Conservation (phyloP, 148 eudicot genomes). For the Diospyros kaki region DNA sequence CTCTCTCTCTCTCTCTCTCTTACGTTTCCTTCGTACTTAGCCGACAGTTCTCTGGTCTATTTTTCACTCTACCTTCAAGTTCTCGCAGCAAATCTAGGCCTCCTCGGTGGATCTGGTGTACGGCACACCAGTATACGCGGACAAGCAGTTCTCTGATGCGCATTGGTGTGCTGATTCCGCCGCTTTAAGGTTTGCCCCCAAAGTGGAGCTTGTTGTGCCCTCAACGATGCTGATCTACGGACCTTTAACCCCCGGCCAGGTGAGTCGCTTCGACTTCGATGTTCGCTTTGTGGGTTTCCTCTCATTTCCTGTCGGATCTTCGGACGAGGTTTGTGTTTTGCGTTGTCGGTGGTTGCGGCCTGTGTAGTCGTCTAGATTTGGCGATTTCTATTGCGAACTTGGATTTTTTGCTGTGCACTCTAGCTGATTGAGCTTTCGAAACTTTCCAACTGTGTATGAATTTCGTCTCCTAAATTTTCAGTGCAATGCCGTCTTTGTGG, state of each 20-base stretch:
- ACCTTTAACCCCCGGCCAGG: slow-evolving; percentile 48
- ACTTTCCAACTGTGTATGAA: too few relatives aligned
- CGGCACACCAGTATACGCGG: too few relatives aligned
- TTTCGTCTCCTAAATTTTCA: too few relatives aligned
- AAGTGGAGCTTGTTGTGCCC: background rate
- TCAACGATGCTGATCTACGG: slow-evolving; percentile 32
- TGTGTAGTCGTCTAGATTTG: background rate
- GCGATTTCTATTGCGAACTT: background rate
- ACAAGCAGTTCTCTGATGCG: background rate
- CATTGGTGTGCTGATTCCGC: background rate
- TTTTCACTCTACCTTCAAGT: background rate
- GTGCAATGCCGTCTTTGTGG: too few relatives aligned
- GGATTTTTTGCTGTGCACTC: background rate
- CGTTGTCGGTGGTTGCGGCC: background rate
- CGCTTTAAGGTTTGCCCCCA: background rate
- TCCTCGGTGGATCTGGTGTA: background rate
- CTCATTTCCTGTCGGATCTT: background rate
- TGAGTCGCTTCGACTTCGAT: background rate
- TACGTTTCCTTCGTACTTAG: too few relatives aligned
- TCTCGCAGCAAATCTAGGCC: slow-evolving; percentile 11
- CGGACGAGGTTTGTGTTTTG: background rate
- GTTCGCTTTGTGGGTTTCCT: background rate
- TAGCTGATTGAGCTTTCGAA: background rate
- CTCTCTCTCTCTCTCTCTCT: too few relatives aligned
- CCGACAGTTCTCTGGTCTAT: background rate